These are phyloP conservation scores for Penicillium waksmanii DNA, from an alignment of 495 filamentous ascomycete species.

Conservation along the genomic window DNA sequence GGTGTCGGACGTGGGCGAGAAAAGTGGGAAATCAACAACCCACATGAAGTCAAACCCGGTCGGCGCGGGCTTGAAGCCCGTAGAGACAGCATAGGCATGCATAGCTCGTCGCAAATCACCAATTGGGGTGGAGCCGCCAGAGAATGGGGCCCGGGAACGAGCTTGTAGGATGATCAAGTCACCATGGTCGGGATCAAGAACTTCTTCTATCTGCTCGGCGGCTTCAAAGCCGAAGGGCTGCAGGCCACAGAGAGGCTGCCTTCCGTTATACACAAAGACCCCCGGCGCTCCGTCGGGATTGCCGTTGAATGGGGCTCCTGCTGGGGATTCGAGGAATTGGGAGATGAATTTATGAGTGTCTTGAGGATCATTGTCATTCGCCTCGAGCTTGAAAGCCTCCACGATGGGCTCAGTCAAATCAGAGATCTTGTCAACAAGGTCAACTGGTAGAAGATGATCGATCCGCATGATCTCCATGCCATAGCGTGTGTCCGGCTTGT, in stretches of 20 bases:
- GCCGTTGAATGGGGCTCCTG: conserved; percentile 59
- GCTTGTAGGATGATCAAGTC: conserved; percentile 83
- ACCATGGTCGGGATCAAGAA: conserved; percentile 62
- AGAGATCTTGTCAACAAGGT: conserved; percentile 74
- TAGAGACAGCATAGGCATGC: conserved; percentile 64
- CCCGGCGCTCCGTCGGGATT: conserved; percentile 75
- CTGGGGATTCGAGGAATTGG: conserved; percentile 69
- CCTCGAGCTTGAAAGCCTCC: conserved; percentile 69
- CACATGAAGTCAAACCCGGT: conserved; percentile 71
- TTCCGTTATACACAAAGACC: conserved; percentile 71
- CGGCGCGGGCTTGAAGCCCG: conserved; percentile 57
- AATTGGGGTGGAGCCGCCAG: conserved; percentile 72
- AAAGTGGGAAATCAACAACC: conserved; percentile 90
- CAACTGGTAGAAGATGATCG: conserved; percentile 62
- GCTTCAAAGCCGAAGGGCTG: conserved; percentile 76
- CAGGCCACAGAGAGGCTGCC: conserved; percentile 72
- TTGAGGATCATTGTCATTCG: conserved; percentile 47
- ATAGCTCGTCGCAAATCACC: conserved; percentile 76
- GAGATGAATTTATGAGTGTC: conserved; percentile 62
- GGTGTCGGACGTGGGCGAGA: conserved; percentile 67
- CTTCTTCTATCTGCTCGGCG: conserved; percentile 58
- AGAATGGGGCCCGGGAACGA: conserved; percentile 61
- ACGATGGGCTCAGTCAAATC: conserved; percentile 62
- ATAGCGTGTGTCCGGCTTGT: conserved; percentile 87
- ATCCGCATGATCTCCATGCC: conserved; percentile 64